Percentiles rank a stretch among this genome's conserved stretches.
Conservation (phyloP, 108 stramenopile species). For the Nitzschia inconspicua region DNA sequence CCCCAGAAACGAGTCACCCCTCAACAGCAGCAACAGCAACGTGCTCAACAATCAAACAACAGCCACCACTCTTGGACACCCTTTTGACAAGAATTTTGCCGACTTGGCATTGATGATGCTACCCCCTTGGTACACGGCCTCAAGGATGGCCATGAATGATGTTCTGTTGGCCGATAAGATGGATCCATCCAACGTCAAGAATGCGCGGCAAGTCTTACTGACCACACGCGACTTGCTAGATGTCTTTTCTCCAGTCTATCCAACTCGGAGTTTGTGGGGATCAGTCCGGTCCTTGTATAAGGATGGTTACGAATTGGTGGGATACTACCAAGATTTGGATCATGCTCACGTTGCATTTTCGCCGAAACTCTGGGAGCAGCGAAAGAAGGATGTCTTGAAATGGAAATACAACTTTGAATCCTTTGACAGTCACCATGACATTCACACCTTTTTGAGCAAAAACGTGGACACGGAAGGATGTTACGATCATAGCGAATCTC, state of each 20-base stretch:
- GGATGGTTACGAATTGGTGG: background rate
- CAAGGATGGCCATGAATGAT: conserved; percentile 1
- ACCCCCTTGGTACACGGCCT: conserved; percentile 11
- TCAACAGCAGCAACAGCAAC: too few species aligned
- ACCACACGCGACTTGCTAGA: conserved; percentile 5
- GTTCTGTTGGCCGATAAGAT: background rate
- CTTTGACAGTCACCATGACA: background rate
- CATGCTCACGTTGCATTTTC: background rate
- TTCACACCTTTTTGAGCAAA: background rate
- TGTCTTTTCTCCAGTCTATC: conserved; percentile 14
- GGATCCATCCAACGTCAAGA: background rate
- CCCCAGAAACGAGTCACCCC: too few species aligned
- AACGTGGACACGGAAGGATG: background rate
- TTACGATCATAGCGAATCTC: background rate
- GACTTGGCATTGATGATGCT: conserved; percentile 4
- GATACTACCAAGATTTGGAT: background rate
- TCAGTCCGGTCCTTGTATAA: background rate
- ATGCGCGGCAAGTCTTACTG: background rate
- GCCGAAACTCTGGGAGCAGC: background rate
- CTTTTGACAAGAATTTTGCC: too few species aligned
- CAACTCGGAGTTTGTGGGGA: background rate
- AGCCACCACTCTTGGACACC: too few species aligned
- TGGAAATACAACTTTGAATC: background rate
- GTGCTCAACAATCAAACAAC: too few species aligned
- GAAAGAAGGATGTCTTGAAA: background rate